phyloP scores from a whole-genome alignment of 2,329 filamentous ascomycete genomes.

The Fusarium sp. region DNA sequence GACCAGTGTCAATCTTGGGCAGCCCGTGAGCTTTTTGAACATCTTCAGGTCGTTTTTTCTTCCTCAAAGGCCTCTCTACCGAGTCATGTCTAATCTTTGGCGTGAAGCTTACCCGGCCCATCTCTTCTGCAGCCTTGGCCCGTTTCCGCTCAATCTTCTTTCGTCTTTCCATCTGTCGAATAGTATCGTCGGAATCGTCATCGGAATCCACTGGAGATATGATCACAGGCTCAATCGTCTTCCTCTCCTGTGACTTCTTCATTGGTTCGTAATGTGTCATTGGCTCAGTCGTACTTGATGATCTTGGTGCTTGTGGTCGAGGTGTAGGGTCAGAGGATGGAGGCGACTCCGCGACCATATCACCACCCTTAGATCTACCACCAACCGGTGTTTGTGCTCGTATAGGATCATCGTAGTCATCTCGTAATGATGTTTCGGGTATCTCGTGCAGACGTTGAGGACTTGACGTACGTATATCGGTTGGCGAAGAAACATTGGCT shows the following conservation, averaged over 20 bases:
- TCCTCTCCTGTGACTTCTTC: slow-evolving; percentile 61
- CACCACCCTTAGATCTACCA: slow-evolving; percentile 45
- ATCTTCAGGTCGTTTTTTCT: slow-evolving; percentile 43
- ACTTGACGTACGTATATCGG: slow-evolving; percentile 57
- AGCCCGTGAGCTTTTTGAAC: not conserved
- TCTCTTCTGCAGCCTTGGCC: slow-evolving; percentile 56
- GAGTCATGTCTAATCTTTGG: slow-evolving; percentile 41
- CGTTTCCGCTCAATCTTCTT: slow-evolving; percentile 55
- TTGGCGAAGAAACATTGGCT: slow-evolving; percentile 61
- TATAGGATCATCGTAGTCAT: slow-evolving; percentile 27
- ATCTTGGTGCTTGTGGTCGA: slow-evolving; percentile 38
- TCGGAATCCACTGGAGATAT: slow-evolving; percentile 48
- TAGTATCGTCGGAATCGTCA: slow-evolving; percentile 54
- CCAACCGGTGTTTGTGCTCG: slow-evolving; percentile 47
- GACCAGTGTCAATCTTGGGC: not conserved
- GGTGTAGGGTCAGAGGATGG: slow-evolving; percentile 44
- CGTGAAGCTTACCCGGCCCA: slow-evolving; percentile 57
- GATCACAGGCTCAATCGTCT: slow-evolving; percentile 42
- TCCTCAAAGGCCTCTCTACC: slow-evolving; percentile 44
- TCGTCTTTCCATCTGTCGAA: slow-evolving; percentile 52
- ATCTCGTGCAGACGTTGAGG: slow-evolving; percentile 53
- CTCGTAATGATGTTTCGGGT: slow-evolving; percentile 46
- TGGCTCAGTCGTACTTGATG: slow-evolving; percentile 49
- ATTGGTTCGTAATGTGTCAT: slow-evolving; percentile 60
- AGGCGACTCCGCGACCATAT: slow-evolving; percentile 56